Percentiles rank a stretch among this genome's conserved stretches.
These are phyloP conservation scores for Hypoxylon lienhwacheense DNA, from an alignment of 495 filamentous ascomycete species.

Conservation along the genomic window DNA sequence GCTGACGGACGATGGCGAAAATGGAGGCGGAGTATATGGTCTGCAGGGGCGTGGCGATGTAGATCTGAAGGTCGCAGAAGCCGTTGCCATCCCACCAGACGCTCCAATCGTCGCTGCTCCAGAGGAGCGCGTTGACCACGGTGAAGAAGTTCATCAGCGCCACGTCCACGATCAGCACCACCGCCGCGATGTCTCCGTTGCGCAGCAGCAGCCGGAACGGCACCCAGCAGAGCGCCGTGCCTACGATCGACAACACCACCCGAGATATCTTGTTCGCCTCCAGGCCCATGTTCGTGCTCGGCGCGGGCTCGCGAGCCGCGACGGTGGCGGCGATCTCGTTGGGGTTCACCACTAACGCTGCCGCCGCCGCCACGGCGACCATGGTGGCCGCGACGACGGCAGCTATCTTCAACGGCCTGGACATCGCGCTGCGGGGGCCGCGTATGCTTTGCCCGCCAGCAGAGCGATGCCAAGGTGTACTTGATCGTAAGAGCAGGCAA, in stretches of 20 bases:
- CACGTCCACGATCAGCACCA: conserved; percentile 65
- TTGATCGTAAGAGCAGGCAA: too few species aligned
- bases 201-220: conserved; percentile 59
- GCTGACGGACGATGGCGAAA: conserved; percentile 71
- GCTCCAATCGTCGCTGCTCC: conserved; percentile 69
- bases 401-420: too few species aligned
- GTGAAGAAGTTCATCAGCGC: conserved; percentile 66
- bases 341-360: too few species aligned
- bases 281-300: conserved; percentile 33
- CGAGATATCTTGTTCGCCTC: conserved; percentile 47
- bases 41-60: conserved; percentile 57
- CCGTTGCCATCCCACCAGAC: conserved; percentile 73
- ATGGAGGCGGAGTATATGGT: conserved; percentile 65
- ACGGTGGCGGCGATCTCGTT: too few species aligned
- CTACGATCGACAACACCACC: conserved; percentile 57
- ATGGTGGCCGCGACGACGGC: too few species aligned
- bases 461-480: too few species aligned
- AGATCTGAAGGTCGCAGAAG: conserved; percentile 82
- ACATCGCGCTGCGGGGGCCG: too few species aligned
- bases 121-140: conserved; percentile 78
- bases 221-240: conserved; percentile 59
- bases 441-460: too few species aligned
- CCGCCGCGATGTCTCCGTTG: conserved; percentile 63
- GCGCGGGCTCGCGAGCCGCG: too few species aligned
- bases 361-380: too few species aligned